Conservation (phyloP, 2,329 filamentous ascomycete species). For the Ophiognomonia clavigignenti-juglandacearum region DNA sequence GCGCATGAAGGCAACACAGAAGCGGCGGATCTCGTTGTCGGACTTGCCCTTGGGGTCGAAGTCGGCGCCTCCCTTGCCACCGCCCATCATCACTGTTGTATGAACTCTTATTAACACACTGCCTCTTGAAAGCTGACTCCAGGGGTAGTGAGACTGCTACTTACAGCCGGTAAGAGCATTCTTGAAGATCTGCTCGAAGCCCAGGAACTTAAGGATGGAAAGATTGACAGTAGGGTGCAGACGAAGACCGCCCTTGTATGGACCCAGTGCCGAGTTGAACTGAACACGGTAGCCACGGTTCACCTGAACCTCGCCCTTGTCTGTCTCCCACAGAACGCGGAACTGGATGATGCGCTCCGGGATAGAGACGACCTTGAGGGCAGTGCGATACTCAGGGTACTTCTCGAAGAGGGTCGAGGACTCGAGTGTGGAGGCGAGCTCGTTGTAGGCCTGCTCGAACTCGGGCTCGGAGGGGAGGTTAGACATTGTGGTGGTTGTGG, state of each 20-base stretch:
- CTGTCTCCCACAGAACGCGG: constrained; percentile 94
- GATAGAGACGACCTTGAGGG: constrained; percentile 80
- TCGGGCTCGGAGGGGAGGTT: constrained; percentile 86
- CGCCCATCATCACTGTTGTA: constrained; percentile 91
- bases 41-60: constrained; percentile 99
- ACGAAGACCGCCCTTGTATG: constrained; percentile 95
- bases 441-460: constrained; percentile 98
- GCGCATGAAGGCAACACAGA: constrained; percentile 94
- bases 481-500: constrained; percentile 55
- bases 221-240: constrained; percentile 88
- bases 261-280: constrained; percentile 96
- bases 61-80: constrained; percentile 95
- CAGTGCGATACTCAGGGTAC: constrained; percentile 90
- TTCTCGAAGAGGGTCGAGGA: constrained; percentile 88
- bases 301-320: constrained; percentile 82
- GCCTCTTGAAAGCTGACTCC: background rate
- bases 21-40: constrained; percentile 94
- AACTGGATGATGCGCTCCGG: constrained; percentile 97
- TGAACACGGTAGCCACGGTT: constrained; percentile 96
- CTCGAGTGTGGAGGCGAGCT: constrained; percentile 92
- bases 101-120: too few species aligned
- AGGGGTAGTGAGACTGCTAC: constrained; percentile 30
- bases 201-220: constrained; percentile 88
- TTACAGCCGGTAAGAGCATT: constrained; percentile 93
- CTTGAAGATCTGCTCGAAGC: constrained; percentile 99